Conservation (phyloP, 208 protist genomes). For the Crithidia brevicula region DNA sequence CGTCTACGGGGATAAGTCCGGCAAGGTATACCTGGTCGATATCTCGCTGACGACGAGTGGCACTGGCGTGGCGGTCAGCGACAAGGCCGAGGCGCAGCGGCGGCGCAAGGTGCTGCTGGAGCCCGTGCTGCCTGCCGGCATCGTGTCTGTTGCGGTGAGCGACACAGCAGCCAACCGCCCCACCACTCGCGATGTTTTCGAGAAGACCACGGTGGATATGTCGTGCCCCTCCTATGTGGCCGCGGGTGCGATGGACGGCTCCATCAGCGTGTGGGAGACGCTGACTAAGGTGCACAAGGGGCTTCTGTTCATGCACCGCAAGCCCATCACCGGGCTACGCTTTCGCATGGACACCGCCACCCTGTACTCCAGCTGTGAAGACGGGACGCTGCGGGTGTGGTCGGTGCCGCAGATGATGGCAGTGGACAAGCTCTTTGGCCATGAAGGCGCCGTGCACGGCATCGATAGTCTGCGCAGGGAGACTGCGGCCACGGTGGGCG, state of each 20-base stretch:
- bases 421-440: slow-evolving; percentile 89
- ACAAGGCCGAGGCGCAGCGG: slow-evolving; percentile 24
- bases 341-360: slow-evolving; percentile 74
- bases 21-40: slow-evolving; percentile 74
- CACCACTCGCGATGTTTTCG: slow-evolving; percentile 72
- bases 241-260: slow-evolving; percentile 75
- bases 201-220: slow-evolving; percentile 81
- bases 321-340: slow-evolving; percentile 81
- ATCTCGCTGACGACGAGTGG: slow-evolving; percentile 30
- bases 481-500: slow-evolving; percentile 77
- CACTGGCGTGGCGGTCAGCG: slow-evolving; percentile 12
- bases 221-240: slow-evolving; percentile 85
- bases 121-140: slow-evolving; percentile 57
- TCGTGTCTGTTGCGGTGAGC: slow-evolving; percentile 81
- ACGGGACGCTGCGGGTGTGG: slow-evolving; percentile 90
- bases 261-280: slow-evolving; percentile 86
- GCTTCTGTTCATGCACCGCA: slow-evolving; percentile 84
- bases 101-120: slow-evolving; percentile 62
- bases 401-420: slow-evolving; percentile 83
- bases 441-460: slow-evolving; percentile 66
- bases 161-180: slow-evolving; percentile 71
- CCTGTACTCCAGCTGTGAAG: slow-evolving; percentile 75
- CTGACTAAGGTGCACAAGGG: slow-evolving; percentile 63
- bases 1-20: slow-evolving; percentile 88
- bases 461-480: slow-evolving; percentile 74